Conservation (phyloP, 139 green algal species). For the Closterium sp. region DNA sequence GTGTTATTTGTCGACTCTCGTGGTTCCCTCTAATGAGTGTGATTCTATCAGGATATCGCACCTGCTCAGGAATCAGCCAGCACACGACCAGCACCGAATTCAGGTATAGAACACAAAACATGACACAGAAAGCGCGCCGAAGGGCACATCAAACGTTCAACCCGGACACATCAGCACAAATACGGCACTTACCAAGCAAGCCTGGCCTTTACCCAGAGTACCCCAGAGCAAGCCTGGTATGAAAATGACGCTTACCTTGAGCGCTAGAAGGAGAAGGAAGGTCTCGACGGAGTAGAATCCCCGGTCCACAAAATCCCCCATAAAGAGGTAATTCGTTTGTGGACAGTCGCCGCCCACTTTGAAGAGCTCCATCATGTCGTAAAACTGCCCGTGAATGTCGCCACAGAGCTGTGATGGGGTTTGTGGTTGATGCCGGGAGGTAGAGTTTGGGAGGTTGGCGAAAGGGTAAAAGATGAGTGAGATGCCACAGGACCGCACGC, state of each 20-base stretch:
- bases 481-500: not conserved
- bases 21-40: slow-evolving; percentile 66
- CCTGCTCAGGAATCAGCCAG: slow-evolving; percentile 20
- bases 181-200: too few species aligned
- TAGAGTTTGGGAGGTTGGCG: too few species aligned
- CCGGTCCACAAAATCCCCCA: slow-evolving; percentile 98
- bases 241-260: slow-evolving; percentile 77
- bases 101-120: too few species aligned
- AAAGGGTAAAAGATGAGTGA: not conserved
- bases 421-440: too few species aligned
- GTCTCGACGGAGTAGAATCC: slow-evolving; percentile 98
- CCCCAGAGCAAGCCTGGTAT: too few species aligned
- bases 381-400: slow-evolving; percentile 97
- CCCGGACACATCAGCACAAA: too few species aligned
- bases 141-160: too few species aligned
- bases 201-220: too few species aligned
- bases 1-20: slow-evolving; percentile 65
- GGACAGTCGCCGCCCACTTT: slow-evolving; percentile 95
- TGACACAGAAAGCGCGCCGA: too few species aligned
- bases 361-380: slow-evolving; percentile 97
- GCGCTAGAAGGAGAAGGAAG: slow-evolving; percentile 91
- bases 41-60: slow-evolving; percentile 66
- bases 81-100: too few species aligned
- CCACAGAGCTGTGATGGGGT: slow-evolving; percentile 75
- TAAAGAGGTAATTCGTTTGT: slow-evolving; percentile 91